Evolutionary conservation across 2,329 filamentous ascomycete species (phyloP), one percentile per base, ranked within the genome.

Genomic region (Aureobasidium sp.): DNA sequence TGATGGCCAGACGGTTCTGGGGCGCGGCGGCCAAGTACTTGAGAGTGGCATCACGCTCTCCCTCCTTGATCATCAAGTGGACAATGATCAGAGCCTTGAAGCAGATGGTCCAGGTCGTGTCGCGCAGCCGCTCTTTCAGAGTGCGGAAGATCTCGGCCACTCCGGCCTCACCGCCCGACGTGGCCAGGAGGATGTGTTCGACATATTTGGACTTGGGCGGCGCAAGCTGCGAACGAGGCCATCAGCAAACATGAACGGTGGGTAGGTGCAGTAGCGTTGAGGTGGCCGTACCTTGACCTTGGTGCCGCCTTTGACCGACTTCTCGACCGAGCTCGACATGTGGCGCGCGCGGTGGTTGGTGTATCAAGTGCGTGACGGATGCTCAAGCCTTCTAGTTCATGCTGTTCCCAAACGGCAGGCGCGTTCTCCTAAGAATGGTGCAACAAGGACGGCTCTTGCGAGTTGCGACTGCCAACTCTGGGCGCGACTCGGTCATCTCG

Each of bases 181-280:
- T 99, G 64, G 94, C 93, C 66, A 96, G 83, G 61, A 99, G 83
- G 71, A 99, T 96, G 73, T 96, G 91, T 75, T 99, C 94, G 78
- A 99, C 95, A 78, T 97, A 99, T 77, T 99, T 99, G 60, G 93
- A 94, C 79, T 99, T 99, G 55, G 94, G 94, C 64, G 94, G 90
- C 67, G 94, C 94, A 76, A 92, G 88, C 90, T 95, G 70, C 51
- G 61, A 54, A 13, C 6, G 23, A 25, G 6, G 38, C 49, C 47
- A 29, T 53, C 31, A 60, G 47, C n/a, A 23, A 33, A 25, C 53
- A 15, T 25, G 33, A 29, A 23, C 7, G 42, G n/a, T 35, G 54
- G 45, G 40, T 47, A 29, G 53, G 51, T 51, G 33, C 31, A 57
- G 31, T 37, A 46, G 17, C 23, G 31, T 46, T 13, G 25, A n/a